Evolutionary conservation across 2,329 filamentous ascomycete genomes (phyloP).

Genomic region (Calonectria henricotiae): DNA sequence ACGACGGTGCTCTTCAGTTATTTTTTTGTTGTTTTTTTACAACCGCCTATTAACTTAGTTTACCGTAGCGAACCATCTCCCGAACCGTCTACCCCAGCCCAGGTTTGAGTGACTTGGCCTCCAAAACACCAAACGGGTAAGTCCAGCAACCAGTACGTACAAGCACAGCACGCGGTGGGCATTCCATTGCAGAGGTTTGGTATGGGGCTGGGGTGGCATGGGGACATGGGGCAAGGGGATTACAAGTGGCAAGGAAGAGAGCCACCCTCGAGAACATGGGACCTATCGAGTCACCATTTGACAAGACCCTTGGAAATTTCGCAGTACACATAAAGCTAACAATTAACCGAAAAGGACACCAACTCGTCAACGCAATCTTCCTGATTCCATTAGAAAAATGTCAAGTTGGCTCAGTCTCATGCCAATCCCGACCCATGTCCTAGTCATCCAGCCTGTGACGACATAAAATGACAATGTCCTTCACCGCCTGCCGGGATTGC

Average conservation of each 20-base stretch:
- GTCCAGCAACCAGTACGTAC: slow-evolving; percentile 13
- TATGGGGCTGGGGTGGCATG: slow-evolving; percentile 11
- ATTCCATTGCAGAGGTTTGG: slow-evolving; percentile 28
- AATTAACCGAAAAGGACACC: slow-evolving; percentile 22
- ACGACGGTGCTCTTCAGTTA: slow-evolving; percentile 4
- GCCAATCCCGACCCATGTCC: slow-evolving; percentile 27
- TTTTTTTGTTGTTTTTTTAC: too few relatives aligned
- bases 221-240: slow-evolving; percentile 28
- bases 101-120: slow-evolving; percentile 15
- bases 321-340: slow-evolving; percentile 9
- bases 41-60: slow-evolving; percentile 14
- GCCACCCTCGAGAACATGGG: slow-evolving; percentile 23
- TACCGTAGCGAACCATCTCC: slow-evolving; percentile 19
- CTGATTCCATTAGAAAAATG: slow-evolving; percentile 21
- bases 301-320: slow-evolving; percentile 26
- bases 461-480: slow-evolving; percentile 39
- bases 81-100: slow-evolving; percentile 9
- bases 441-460: slow-evolving; percentile 32
- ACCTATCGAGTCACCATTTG: slow-evolving; percentile 19
- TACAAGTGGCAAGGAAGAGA: slow-evolving; percentile 30
- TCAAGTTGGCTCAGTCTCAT: slow-evolving; percentile 27
- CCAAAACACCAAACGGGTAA: slow-evolving; percentile 21
- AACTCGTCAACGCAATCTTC: slow-evolving; percentile 15
- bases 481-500: slow-evolving; percentile 51
- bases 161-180: slow-evolving; percentile 2